Conservation (phyloP, 805 yeast species). For the Yamadazyma paraphyllophila region DNA sequence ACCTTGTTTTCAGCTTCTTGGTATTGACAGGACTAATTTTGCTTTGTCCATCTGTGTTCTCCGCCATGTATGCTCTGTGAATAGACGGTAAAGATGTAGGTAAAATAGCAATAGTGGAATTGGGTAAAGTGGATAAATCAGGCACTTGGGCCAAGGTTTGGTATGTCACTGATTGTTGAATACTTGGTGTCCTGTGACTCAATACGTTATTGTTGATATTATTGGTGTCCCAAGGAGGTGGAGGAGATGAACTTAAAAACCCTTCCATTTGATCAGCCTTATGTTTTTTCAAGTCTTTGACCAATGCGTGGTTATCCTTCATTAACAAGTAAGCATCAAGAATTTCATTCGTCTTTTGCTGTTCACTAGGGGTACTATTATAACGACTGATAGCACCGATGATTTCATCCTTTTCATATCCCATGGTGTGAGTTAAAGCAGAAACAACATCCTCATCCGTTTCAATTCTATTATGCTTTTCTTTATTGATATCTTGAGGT, state of each 20-base stretch:
- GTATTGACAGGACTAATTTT: conserved; percentile 54
- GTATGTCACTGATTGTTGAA: conserved; percentile 44
- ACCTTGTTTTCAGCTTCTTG: conserved; percentile 88
- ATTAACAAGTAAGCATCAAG: conserved; percentile 82
- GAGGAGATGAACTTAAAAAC: conserved; percentile 61
- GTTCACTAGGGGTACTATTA: conserved; percentile 26
- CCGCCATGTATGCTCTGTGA: conserved; percentile 89
- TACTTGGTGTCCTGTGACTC: conserved; percentile 37
- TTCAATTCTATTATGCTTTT: conserved; percentile 39
- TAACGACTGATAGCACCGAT: conserved; percentile 59
- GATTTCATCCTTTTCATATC: conserved; percentile 83
- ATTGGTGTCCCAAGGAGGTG: conserved; percentile 41
- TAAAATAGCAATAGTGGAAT: conserved; percentile 84
- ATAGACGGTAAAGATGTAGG: conserved; percentile 94
- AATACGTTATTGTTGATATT: conserved; percentile 16
- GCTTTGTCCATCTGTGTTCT: conserved; percentile 23
- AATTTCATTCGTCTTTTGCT: conserved; percentile 58
- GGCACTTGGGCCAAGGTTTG: conserved; percentile 48
- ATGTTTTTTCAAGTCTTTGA: conserved; percentile 59
- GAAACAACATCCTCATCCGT: conserved; percentile 74
- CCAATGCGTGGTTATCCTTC: conserved; percentile 72
- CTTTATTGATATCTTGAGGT: conserved; percentile 50
- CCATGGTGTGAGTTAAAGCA: conserved; percentile 80
- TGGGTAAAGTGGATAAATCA: conserved; percentile 52
- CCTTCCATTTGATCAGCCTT: conserved; percentile 54